A percentile compares a stretch with the other conserved stretches of the same genome.
Conservation (phyloP, 306 rosid species). For the Alnus rubra region DNA sequence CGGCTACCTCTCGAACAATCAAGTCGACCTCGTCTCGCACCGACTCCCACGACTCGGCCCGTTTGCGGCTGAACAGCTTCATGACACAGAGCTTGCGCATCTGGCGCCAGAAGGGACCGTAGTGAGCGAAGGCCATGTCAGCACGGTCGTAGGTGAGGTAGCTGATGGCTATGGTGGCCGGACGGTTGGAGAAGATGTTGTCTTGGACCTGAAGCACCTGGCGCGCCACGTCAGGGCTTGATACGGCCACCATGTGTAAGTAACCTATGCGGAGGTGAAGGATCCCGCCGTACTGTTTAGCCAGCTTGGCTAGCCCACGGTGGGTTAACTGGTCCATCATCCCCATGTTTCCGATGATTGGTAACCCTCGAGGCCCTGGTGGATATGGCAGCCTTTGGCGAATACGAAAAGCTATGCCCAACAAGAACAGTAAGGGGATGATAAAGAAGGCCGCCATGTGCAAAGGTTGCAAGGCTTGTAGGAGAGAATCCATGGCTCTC, state of each 20-base stretch:
- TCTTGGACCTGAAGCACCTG: conserved; percentile 82
- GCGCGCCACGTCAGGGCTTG: conserved; percentile 60
- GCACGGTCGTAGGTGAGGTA: conserved; percentile 83
- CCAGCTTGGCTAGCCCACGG: conserved; percentile 67
- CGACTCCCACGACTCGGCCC: conserved; percentile 81
- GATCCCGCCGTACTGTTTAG: conserved; percentile 68
- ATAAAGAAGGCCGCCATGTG: conserved; percentile 21
- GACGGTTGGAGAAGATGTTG: conserved; percentile 76
- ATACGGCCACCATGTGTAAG: conserved; percentile 68
- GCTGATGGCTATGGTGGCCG: conserved; percentile 79
- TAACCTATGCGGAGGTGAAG: conserved; percentile 78
- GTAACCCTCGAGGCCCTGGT: conserved; percentile 82
- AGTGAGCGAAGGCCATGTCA: conserved; percentile 94
- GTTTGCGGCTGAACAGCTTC: conserved; percentile 82
- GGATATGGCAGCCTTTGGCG: conserved; percentile 51
- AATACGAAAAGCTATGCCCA: conserved; percentile 24
- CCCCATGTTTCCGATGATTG: conserved; percentile 75
- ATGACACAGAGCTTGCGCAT: conserved; percentile 86
- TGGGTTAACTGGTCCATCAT: conserved; percentile 83
- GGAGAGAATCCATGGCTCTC: conserved; percentile 34
- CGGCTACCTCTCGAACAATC: conserved; percentile 25
- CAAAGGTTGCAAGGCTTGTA: conserved; percentile 37
- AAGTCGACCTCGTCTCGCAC: conserved; percentile 74
- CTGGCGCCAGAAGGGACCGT: conserved; percentile 94
- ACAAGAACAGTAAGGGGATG: conserved; percentile 32